Evolutionary conservation across 495 filamentous ascomycete species (phyloP).

Genomic region (Talaromyces trachyspermus): DNA sequence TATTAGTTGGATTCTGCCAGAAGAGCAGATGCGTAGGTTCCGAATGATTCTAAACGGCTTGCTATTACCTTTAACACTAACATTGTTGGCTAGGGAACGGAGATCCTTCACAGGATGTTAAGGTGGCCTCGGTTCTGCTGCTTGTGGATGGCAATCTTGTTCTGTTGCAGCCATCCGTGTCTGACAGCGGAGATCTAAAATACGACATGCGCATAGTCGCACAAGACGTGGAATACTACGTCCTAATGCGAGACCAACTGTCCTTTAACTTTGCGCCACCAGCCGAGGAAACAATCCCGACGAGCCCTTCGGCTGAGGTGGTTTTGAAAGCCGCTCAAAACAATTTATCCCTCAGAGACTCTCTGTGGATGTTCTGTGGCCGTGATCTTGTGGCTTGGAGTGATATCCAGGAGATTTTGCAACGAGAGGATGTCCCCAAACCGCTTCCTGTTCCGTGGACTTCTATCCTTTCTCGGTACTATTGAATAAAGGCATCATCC

Average conservation of each 20-base stretch:
- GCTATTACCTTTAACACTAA: not conserved
- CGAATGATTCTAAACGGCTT: not conserved
- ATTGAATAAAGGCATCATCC: conserved; percentile 73
- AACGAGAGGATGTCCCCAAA: conserved; percentile 38
- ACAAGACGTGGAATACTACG: conserved; percentile 91
- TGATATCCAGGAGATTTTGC: conserved; percentile 81
- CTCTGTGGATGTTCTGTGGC: conserved; percentile 92
- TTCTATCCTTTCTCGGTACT: conserved; percentile 92
- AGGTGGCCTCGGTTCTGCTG: conserved; percentile 88
- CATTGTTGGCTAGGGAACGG: conserved; percentile 53
- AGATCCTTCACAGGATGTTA: conserved; percentile 93
- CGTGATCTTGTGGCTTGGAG: conserved; percentile 74
- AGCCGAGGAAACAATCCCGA: conserved; percentile 37
- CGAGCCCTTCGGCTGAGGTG: conserved; percentile 45
- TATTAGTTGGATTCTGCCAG: conserved; percentile 92
- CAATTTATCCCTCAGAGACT: conserved; percentile 63
- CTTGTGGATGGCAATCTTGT: conserved; percentile 95
- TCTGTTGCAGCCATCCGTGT: conserved; percentile 75
- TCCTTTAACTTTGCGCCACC: conserved; percentile 39
- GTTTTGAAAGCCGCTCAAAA: conserved; percentile 33
- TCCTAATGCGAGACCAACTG: conserved; percentile 80
- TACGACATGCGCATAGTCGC: conserved; percentile 98
- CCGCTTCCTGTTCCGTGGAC: conserved; percentile 55
- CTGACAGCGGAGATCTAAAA: conserved; percentile 70
- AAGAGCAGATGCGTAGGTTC: conserved; percentile 70